Evolutionary conservation across 208 protist species (phyloP).

Genomic region (Crithidia expoeki): DNA sequence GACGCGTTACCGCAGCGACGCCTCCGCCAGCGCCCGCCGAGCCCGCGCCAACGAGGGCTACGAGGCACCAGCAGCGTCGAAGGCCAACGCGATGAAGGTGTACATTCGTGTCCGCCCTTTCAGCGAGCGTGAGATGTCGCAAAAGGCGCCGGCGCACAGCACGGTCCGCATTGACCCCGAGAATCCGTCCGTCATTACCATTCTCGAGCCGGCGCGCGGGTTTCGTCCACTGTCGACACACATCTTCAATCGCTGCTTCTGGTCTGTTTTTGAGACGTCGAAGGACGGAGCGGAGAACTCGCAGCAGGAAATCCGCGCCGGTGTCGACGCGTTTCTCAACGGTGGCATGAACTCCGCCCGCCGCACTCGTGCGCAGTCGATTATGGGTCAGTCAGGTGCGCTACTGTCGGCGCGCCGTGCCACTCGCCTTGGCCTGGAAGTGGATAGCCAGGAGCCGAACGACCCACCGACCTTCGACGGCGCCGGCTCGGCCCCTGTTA

Average conservation of each 20-base stretch:
- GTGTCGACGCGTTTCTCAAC: conserved; percentile 9
- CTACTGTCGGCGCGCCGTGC: conserved; percentile 19
- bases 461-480: conserved; percentile 14
- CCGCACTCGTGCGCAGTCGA: conserved; percentile 37
- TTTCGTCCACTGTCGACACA: conserved; percentile 66
- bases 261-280: conserved; percentile 64
- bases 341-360: conserved; percentile 37
- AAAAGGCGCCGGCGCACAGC: conserved; percentile 48
- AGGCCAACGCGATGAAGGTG: conserved; percentile 79
- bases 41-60: conserved; percentile 2
- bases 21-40: conserved; percentile 16
- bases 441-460: background rate
- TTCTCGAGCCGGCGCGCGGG: conserved; percentile 66
- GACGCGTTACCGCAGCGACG: conserved; percentile 1
- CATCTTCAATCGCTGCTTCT: conserved; percentile 80
- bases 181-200: conserved; percentile 71
- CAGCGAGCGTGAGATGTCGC: conserved; percentile 75
- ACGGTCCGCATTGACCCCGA: conserved; percentile 75
- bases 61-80: background rate
- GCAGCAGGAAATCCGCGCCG: conserved; percentile 8
- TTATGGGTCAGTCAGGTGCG: conserved; percentile 11
- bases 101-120: conserved; percentile 88
- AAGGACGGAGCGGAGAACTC: conserved; percentile 11
- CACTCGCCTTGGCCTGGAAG: conserved; percentile 5
- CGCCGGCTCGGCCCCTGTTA: conserved; percentile 53